These are phyloP conservation scores for Butyriboletus loyo DNA, from an alignment of 768 basidiomycete genomes.

Conservation along the genomic window DNA sequence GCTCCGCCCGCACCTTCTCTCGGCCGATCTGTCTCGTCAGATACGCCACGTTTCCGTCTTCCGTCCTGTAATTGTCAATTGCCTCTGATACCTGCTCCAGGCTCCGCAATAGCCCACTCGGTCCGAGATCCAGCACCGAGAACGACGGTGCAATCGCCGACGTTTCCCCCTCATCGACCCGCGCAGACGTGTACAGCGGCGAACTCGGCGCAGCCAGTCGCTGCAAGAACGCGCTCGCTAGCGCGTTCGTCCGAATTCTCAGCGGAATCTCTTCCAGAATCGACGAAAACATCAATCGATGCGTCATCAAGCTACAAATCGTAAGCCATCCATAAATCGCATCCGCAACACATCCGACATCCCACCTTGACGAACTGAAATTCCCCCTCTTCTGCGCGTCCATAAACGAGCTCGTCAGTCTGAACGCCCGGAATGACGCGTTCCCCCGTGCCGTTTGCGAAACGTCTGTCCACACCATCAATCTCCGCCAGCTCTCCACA, in stretches of 20 bases:
- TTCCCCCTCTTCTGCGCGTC: conserved; percentile 78
- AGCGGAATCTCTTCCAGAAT: conserved; percentile 86
- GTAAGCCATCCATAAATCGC: conserved; percentile 6
- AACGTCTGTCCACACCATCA: conserved; percentile 50
- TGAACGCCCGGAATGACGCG: conserved; percentile 86
- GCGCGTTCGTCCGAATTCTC: conserved; percentile 76
- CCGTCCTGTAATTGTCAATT: conserved; percentile 81
- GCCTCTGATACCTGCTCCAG: conserved; percentile 84
- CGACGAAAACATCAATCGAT: conserved; percentile 79
- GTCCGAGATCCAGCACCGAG: conserved; percentile 67
- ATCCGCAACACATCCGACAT: neutral
- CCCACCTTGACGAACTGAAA: conserved; percentile 83
- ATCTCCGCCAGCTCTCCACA: neutral
- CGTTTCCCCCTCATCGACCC: conserved; percentile 37
- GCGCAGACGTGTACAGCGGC: conserved; percentile 35
- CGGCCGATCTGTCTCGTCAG: conserved; percentile 83
- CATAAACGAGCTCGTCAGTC: conserved; percentile 74
- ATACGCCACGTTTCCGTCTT: conserved; percentile 91
- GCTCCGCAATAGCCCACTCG: conserved; percentile 66
- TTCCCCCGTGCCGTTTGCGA: conserved; percentile 79
- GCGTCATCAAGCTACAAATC: conserved; percentile 63
- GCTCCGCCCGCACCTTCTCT: conserved; percentile 77
- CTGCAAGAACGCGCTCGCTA: conserved; percentile 76
- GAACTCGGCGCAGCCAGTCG: conserved; percentile 48
- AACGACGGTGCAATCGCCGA: conserved; percentile 58